Percentiles rank a stretch among this genome's conserved stretches.
phyloP scores from a whole-genome alignment of 208 protist genomes.

The Jaenimonas drosophilae region DNA sequence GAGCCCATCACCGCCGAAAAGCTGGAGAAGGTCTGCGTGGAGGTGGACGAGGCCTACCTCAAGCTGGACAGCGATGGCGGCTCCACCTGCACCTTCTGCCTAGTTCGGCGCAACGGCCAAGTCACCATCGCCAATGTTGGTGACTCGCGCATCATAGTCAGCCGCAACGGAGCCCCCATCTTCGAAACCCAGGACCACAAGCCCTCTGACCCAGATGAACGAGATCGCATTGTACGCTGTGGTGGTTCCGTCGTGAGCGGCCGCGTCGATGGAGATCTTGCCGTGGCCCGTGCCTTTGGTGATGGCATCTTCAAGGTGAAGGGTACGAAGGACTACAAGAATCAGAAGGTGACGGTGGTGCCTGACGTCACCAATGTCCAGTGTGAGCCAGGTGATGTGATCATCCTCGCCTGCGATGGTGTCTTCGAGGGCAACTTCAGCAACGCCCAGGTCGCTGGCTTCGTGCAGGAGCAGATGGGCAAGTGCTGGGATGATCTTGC shows the following conservation, averaged over 20 bases:
- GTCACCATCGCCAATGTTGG: conserved; percentile 84
- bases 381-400: conserved; percentile 62
- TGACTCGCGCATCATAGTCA: conserved; percentile 83
- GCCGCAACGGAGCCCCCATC: conserved; percentile 39
- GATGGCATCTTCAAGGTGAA: conserved; percentile 85
- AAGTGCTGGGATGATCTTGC: conserved; percentile 63
- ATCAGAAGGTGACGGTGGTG: conserved; percentile 83
- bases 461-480: conserved; percentile 52
- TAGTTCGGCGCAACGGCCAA: conserved; percentile 39
- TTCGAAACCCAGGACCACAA: conserved; percentile 90
- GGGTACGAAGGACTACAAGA: conserved; percentile 41
- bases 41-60: conserved; percentile 68
- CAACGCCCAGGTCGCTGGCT: conserved; percentile 72
- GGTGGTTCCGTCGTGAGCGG: conserved; percentile 80
- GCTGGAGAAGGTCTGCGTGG: conserved; percentile 65
- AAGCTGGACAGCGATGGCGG: conserved; percentile 52
- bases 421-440: conserved; percentile 87
- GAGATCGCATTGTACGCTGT: conserved; percentile 72
- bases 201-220: conserved; percentile 55
- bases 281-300: conserved; percentile 90
- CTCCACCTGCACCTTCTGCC: conserved; percentile 73
- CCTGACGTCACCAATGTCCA: conserved; percentile 63
- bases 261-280: conserved; percentile 90
- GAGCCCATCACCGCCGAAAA: conserved; percentile 40
- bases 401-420: conserved; percentile 85